Percentiles rank a stretch among this genome's conserved stretches.
Evolutionary conservation across 345 rosid species (phyloP).

Genomic region (Rhizophora apiculata): DNA sequence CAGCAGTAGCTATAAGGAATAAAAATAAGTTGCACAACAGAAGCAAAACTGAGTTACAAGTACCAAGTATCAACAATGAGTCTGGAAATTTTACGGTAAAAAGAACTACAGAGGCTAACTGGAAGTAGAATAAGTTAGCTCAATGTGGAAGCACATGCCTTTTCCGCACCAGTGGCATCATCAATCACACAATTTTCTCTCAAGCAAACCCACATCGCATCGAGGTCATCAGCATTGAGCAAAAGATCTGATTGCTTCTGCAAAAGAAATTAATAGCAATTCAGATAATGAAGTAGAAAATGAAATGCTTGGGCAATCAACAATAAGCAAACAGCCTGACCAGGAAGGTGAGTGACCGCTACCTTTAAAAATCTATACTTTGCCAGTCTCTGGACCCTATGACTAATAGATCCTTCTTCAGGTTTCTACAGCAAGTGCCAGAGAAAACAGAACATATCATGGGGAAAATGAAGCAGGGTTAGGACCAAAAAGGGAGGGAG

Average conservation of each 20-base stretch:
- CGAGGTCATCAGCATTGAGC: slow-evolving; percentile 92
- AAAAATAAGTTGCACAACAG: no score
- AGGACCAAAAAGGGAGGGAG: no score
- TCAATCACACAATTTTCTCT: slow-evolving; percentile 98
- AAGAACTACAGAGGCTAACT: neutral
- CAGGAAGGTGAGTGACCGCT: neutral
- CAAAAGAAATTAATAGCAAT: slow-evolving; percentile 23
- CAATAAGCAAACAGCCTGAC: neutral
- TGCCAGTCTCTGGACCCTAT: slow-evolving; percentile 88
- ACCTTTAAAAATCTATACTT: slow-evolving; percentile 94
- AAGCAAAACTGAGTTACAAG: no score
- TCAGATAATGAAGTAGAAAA: slow-evolving; percentile 5
- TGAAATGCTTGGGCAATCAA: neutral
- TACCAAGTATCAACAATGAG: neutral
- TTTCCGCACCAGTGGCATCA: slow-evolving; percentile 99
- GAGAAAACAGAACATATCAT: neutral
- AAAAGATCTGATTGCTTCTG: slow-evolving; percentile 98
- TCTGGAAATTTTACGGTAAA: neutral
- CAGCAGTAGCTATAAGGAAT: no score
- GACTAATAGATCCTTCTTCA: slow-evolving; percentile 94
- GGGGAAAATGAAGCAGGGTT: neutral
- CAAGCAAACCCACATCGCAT: slow-evolving; percentile 99
- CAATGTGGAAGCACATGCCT: slow-evolving; percentile 39
- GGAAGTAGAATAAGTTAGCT: neutral
- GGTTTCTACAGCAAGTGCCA: slow-evolving; percentile 73